Evolutionary conservation across 331 rosid genomes (phyloP), one percentile per base, ranked within the genome.

Genomic region (Rhamnella rubrinervis): DNA sequence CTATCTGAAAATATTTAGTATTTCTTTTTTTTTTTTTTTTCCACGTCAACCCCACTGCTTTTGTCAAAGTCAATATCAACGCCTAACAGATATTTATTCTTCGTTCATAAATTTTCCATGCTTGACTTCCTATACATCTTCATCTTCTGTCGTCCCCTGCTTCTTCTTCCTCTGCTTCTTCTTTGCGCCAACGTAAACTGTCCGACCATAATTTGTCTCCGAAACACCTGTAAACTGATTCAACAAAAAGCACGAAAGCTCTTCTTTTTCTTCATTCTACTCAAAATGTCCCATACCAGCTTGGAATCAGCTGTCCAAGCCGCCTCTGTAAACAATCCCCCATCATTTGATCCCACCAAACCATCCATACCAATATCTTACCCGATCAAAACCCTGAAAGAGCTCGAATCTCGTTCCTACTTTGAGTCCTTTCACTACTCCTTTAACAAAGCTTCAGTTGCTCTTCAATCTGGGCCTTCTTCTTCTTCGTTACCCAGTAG

Each of bases 341-440:
- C 88, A 19, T 74, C 85, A 0, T 92, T 89, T 66, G 89, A 89
- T 80, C 97, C 92, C 6, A 79, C 72, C 5, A 41, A 75, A 49
- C 96, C 97, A 15, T 73, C 96, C 0, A 44, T 77, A 0, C 98
- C 98, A 0, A 73, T 91, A 40, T 92, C 98, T 0, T 91, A 85
- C 64, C 98, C 98, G 35, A 84, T 93, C 81, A 87, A 84, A 67
- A 88, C 96, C 61, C 96, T 93, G 5, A 70, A 81, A 41, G 92
- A 88, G 38, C 96, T 93, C 19, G 80, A 88, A 20, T 79, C 95
- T 28, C 73, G 86, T 56, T 82, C 92, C 68, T 93, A 93, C 62
- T 91, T 93, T 38, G 68, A 84, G 6, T 91, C 96, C 68, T 93
- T 93, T 79, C 97, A 93, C 84, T 88, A 78, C 75, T 89, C 96